Evolutionary conservation across 169 alveolate genomes (phyloP).

Genomic region (Eimeria maxima): DNA sequence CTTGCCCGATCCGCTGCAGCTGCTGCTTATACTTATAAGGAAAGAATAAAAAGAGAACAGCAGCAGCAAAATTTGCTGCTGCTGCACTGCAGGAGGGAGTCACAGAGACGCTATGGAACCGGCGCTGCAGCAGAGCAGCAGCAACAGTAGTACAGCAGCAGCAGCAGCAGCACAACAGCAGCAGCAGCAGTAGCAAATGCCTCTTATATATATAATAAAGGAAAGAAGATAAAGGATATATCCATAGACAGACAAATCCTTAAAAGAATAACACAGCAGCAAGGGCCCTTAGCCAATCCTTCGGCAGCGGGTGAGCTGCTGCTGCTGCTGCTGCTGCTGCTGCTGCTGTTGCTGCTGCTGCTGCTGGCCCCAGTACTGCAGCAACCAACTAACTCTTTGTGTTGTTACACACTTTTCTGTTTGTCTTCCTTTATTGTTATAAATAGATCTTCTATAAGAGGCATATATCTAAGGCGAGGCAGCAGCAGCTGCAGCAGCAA

Average conservation of each 20-base stretch:
- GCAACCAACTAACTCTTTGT: no score
- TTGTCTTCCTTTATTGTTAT: no score
- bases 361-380: no score
- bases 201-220: not conserved
- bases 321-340: not conserved
- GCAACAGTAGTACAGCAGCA: no score
- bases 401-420: no score
- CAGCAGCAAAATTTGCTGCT: not conserved
- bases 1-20: not conserved
- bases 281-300: slow-evolving; percentile 6
- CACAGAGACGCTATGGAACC: not conserved
- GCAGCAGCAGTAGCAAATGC: not conserved
- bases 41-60: not conserved
- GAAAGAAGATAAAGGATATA: not conserved
- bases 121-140: not conserved
- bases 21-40: not conserved
- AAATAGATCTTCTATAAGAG: not conserved
- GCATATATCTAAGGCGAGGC: not conserved
- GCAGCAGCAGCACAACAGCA: not conserved
- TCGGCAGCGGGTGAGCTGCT: slow-evolving; percentile 30
- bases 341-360: not conserved
- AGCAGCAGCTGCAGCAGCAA: slow-evolving; percentile 12
- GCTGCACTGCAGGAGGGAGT: not conserved
- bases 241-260: not conserved
- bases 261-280: not conserved